Conservation (phyloP, 176 grass and related monocot genomes). For the Alloteropsis semialata region DNA sequence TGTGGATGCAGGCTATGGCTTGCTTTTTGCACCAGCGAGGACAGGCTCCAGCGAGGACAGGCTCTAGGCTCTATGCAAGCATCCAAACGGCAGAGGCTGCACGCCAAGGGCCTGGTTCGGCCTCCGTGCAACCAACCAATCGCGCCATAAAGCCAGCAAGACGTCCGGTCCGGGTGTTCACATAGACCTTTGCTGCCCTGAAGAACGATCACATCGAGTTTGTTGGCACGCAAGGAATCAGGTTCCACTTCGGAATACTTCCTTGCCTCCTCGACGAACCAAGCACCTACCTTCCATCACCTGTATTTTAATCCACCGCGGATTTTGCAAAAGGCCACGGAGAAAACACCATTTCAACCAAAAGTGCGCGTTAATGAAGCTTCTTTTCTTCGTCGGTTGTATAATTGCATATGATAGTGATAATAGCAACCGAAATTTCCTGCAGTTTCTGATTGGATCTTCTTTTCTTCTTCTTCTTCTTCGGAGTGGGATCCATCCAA, state of each 20-base stretch:
- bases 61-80: no score
- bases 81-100: no score
- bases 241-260: slow-evolving; percentile 39
- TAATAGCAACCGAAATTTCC: neutral
- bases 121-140: no score
- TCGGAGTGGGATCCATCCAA: slow-evolving; percentile 21
- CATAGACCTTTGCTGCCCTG: neutral
- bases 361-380: slow-evolving; percentile 13
- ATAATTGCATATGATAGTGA: neutral
- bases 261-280: slow-evolving; percentile 1
- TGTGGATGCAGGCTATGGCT: no score
- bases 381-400: slow-evolving; percentile 19
- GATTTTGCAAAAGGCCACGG: neutral
- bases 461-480: neutral
- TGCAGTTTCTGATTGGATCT: neutral
- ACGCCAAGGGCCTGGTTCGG: no score
- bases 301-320: neutral
- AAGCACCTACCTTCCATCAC: slow-evolving; percentile 9
- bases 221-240: slow-evolving; percentile 42
- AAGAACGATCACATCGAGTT: neutral
- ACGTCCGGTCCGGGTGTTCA: neutral
- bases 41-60: no score
- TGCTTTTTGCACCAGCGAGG: no score
- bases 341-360: neutral
- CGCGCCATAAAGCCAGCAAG: neutral